These are phyloP conservation scores for Fusarium brachygibbosum DNA, from an alignment of 2,329 filamentous ascomycete species.

Conservation along the genomic window DNA sequence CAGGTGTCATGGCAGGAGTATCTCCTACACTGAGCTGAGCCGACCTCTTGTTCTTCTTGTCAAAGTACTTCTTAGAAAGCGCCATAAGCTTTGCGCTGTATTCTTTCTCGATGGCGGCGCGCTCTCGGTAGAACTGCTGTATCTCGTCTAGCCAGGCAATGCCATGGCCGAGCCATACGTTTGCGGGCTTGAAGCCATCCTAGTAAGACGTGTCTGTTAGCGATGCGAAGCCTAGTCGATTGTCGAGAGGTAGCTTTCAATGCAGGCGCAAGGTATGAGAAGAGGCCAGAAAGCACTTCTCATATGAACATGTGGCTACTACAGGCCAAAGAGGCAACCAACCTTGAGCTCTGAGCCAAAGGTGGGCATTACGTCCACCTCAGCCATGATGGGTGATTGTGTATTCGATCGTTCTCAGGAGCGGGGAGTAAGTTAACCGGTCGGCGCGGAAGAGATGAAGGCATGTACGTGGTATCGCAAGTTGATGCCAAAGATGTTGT, in stretches of 20 bases:
- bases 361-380: slow-evolving; percentile 84
- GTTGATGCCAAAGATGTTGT: not conserved
- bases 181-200: slow-evolving; percentile 98
- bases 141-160: slow-evolving; percentile 97
- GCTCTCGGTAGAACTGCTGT: slow-evolving; percentile 96
- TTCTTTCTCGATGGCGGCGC: slow-evolving; percentile 95
- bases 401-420: slow-evolving; percentile 37
- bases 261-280: slow-evolving; percentile 28
- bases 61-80: slow-evolving; percentile 95
- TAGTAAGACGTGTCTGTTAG: slow-evolving; percentile 55
- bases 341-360: slow-evolving; percentile 97
- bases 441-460: slow-evolving; percentile 38
- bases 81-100: slow-evolving; percentile 89
- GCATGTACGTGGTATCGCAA: slow-evolving; percentile 39
- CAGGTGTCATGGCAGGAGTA: slow-evolving; percentile 90
- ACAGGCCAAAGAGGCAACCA: slow-evolving; percentile 46
- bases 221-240: slow-evolving; percentile 9
- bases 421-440: slow-evolving; percentile 36
- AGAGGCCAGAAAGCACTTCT: not conserved
- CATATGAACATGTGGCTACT: not conserved
- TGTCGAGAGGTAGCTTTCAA: slow-evolving; percentile 11
- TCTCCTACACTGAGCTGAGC: slow-evolving; percentile 93
- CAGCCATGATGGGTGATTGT: slow-evolving; percentile 72
- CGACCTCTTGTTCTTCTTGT: slow-evolving; percentile 94
- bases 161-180: slow-evolving; percentile 88